Conservation (phyloP, 2,329 filamentous ascomycete genomes). For the Dactylonectria estremocensis region DNA sequence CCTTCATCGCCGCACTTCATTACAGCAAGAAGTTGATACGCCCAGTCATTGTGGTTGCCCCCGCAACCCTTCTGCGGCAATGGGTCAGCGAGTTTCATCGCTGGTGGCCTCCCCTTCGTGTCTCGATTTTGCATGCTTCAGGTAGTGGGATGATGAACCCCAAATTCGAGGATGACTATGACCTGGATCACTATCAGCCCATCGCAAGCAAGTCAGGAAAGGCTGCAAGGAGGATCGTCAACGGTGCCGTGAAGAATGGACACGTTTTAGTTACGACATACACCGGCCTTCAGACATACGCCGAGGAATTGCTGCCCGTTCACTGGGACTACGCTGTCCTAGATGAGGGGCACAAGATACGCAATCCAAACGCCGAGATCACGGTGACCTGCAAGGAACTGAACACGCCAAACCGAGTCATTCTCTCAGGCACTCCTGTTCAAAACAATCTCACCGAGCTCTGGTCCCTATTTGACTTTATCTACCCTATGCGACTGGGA, state of each 20-base stretch:
- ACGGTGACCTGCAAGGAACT: constrained; percentile 97
- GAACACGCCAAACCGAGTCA: constrained; percentile 89
- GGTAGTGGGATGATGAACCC: constrained; percentile 97
- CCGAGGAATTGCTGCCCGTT: constrained; percentile 83
- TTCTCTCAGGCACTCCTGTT: constrained; percentile 96
- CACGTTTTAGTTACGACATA: constrained; percentile 98
- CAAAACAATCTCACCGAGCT: constrained; percentile 97
- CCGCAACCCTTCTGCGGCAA: constrained; percentile 94
- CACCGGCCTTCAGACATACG: constrained; percentile 93
- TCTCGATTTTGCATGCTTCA: constrained; percentile 95
- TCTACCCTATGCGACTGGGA: constrained; percentile 95
- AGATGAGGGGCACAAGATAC: constrained; percentile 98
- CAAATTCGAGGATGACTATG: constrained; percentile 69
- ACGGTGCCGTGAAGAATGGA: constrained; percentile 85
- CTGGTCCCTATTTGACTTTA: constrained; percentile 98
- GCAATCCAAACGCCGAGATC: constrained; percentile 95
- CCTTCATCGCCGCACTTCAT: constrained; percentile 91
- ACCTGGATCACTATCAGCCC: constrained; percentile 61
- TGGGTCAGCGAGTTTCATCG: constrained; percentile 99
- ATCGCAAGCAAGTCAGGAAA: constrained; percentile 58
- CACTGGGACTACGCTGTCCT: constrained; percentile 95
- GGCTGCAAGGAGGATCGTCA: constrained; percentile 84
- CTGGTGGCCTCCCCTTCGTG: constrained; percentile 99
- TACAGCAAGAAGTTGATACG: constrained; percentile 89
- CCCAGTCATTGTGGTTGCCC: constrained; percentile 92